Base-by-base conservation (phyloP, 2,329 filamentous ascomycete genomes). In the Diaporthe capsici region DNA sequence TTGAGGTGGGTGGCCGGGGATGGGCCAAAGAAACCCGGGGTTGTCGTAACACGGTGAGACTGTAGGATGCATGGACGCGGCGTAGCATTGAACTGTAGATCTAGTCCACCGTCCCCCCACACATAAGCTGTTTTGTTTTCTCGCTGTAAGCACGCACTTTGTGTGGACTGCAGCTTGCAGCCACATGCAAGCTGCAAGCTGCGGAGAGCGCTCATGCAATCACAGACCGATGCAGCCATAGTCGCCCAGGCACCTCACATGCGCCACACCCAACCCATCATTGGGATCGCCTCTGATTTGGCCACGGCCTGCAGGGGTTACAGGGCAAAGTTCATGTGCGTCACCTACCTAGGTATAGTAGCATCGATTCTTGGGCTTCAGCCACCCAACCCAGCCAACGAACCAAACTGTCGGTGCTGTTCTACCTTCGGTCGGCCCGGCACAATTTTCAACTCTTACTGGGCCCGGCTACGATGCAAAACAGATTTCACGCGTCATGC, bases 31-130 rank as follows among this genome's bases (percentile, higher is more conserved):
- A 25, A 53, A 55, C 28, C 49, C 65, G 13, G 49, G 49, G 65
- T 17, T 4, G 34, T 53, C 34, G 65, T 55, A 31, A 31, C 65
- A 70, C 65, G 25, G 65, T 70, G 65, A 70, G 65, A 70, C 65
- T 70, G 22, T 70, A n/a, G 47, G 31, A 53, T 70, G 49, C 65
- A 42, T 34, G 6, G 47, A 53, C 31, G 63, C 47, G 65, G 65
- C 34, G 65, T 70, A 55, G 65, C 65, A 68, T 10, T 68, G 25
- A 17, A 20, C 25, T 55, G 25, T 55, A 28, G 61, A 67, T 39
- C 65, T 70, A 39, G 22, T 47, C 49, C 65, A 2, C 22, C n/a
- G 47, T 53, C 47, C 65, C 65, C 65, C 63, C 63, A 68, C 63
- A 68, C 47, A 65, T 13, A 53, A 28, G 31, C 31, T 51, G 22